A percentile compares a stretch with the other conserved stretches of the same genome.
Conservation (phyloP, 768 basidiomycete species). For the Tubosaeta brunneosetosa region DNA sequence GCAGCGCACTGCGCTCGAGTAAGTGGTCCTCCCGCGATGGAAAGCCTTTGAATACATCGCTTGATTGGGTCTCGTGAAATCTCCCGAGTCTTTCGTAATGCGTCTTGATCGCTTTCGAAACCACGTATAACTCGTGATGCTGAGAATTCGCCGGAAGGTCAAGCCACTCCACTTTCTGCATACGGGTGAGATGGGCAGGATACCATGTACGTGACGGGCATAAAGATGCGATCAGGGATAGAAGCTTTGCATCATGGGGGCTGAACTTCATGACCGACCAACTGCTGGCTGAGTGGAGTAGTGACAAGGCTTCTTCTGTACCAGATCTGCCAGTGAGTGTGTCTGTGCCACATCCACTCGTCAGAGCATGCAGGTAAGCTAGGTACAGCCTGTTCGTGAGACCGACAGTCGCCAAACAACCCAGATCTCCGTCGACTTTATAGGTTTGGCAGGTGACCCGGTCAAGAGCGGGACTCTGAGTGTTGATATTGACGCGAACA, state of each 20-base stretch:
- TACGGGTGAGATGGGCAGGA: constrained; percentile 33
- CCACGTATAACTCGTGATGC: constrained; percentile 23
- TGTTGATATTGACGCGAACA: constrained; percentile 5
- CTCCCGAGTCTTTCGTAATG: constrained; percentile 16
- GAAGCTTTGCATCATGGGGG: constrained; percentile 22
- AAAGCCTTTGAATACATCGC: neutral
- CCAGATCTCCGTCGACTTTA: constrained; percentile 24
- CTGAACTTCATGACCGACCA: constrained; percentile 36
- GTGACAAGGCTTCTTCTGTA: constrained; percentile 28
- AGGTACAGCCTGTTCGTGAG: constrained; percentile 32
- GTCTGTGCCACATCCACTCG: constrained; percentile 36
- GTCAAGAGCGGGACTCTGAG: neutral
- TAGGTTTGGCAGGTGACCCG: constrained; percentile 23
- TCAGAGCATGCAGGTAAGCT: constrained; percentile 44
- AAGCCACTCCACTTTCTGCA: constrained; percentile 36
- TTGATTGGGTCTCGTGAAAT: constrained; percentile 2
- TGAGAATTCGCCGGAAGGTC: constrained; percentile 24
- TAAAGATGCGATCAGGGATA: constrained; percentile 31
- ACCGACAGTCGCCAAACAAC: constrained; percentile 14
- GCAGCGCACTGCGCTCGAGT: constrained; percentile 10
- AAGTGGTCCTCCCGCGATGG: constrained; percentile 6
- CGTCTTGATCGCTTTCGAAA: constrained; percentile 24
- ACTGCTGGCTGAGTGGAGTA: constrained; percentile 35
- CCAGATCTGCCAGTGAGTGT: constrained; percentile 32
- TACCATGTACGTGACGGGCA: constrained; percentile 36